Evolutionary conservation across 2,329 filamentous ascomycete species (phyloP).

Genomic region (Cladosporium sphaerospermum): DNA sequence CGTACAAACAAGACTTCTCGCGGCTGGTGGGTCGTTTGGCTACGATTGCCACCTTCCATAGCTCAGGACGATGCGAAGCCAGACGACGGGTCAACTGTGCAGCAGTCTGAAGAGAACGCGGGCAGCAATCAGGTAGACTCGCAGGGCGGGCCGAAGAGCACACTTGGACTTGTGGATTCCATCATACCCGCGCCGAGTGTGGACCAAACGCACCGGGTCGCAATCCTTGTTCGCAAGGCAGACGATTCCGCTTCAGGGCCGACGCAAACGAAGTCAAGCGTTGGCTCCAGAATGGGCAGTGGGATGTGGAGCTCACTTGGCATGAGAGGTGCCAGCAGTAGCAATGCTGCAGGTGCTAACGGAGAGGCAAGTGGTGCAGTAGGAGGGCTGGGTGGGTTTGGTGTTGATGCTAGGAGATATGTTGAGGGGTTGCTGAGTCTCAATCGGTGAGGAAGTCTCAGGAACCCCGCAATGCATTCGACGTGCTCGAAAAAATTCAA

Average conservation of each 20-base stretch:
- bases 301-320: conserved; percentile 26
- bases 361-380: conserved; percentile 55
- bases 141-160: conserved; percentile 1
- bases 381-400: conserved; percentile 59
- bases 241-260: conserved; percentile 26
- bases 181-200: not conserved
- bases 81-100: not conserved
- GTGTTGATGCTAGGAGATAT: conserved; percentile 68
- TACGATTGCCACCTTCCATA: conserved; percentile 41
- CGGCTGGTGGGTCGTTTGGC: conserved; percentile 65
- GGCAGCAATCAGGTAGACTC: not conserved
- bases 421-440: conserved; percentile 66
- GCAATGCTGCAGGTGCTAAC: conserved; percentile 34
- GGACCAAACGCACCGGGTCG: conserved; percentile 30
- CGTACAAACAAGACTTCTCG: conserved; percentile 56
- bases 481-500: too few relatives aligned
- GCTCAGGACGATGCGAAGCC: conserved; percentile 2
- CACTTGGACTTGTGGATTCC: conserved; percentile 4
- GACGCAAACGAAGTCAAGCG: conserved; percentile 12
- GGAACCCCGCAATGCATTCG: too few relatives aligned
- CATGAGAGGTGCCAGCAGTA: conserved; percentile 21
- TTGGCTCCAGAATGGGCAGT: conserved; percentile 18
- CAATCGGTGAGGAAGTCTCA: conserved; percentile 34
- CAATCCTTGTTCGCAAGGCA: conserved; percentile 38
- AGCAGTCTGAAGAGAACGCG: not conserved